These are phyloP conservation scores for Cadophora gregata DNA, from an alignment of 2,329 filamentous ascomycete species.

Conservation along the genomic window DNA sequence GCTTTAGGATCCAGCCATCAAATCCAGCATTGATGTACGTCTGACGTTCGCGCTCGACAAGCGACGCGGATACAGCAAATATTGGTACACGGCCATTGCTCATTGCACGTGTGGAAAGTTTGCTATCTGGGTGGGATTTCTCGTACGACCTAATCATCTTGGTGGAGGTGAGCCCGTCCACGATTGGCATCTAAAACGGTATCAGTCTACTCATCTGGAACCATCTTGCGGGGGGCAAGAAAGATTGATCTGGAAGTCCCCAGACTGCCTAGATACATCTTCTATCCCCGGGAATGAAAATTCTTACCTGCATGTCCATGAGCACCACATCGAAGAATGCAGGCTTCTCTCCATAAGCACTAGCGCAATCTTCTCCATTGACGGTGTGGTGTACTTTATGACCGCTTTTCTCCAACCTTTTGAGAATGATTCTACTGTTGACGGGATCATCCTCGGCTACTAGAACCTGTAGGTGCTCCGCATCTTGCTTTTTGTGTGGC, in stretches of 20 bases:
- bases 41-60: conserved; percentile 71
- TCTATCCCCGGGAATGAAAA: neutral
- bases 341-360: conserved; percentile 68
- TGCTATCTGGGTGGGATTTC: conserved; percentile 53
- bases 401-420: conserved; percentile 77
- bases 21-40: conserved; percentile 80
- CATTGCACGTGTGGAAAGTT: conserved; percentile 63
- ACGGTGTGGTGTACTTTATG: conserved; percentile 75
- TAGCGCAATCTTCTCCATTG: conserved; percentile 85
- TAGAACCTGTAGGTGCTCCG: conserved; percentile 59
- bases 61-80: conserved; percentile 85
- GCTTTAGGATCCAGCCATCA: conserved; percentile 90
- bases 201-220: neutral
- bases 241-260: neutral
- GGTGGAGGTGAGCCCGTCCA: conserved; percentile 81
- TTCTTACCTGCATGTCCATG: conserved; percentile 86
- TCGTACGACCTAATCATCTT: conserved; percentile 83
- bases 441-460: conserved; percentile 90
- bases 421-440: conserved; percentile 82
- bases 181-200: conserved; percentile 81
- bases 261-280: neutral
- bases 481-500: conserved; percentile 22
- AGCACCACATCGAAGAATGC: conserved; percentile 76
- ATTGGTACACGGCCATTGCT: conserved; percentile 75
- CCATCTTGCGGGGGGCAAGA: neutral